These are phyloP conservation scores for Epichloe aotearoae DNA, from an alignment of 2,329 filamentous ascomycete genomes.

Conservation along the genomic window DNA sequence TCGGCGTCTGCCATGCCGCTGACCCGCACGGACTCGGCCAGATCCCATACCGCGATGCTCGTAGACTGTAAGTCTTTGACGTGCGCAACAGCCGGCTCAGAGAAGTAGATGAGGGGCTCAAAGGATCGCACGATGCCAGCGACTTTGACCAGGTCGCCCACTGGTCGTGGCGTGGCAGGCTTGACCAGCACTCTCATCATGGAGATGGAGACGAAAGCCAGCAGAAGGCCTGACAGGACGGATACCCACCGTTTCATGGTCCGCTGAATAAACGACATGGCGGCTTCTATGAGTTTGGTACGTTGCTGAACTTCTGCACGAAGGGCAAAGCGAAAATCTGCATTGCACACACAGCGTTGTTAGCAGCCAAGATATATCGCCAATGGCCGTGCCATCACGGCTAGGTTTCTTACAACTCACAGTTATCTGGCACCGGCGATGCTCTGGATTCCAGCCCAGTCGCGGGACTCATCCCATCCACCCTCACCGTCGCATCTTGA, in stretches of 20 bases:
- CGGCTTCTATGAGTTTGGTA: conserved; percentile 69
- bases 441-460: conserved; percentile 11
- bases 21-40: conserved; percentile 76
- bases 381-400: too few species aligned
- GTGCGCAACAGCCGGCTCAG: conserved; percentile 74
- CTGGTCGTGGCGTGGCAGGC: conserved; percentile 39
- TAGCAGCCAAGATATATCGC: background rate
- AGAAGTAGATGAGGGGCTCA: conserved; percentile 89
- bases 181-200: conserved; percentile 54
- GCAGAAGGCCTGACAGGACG: conserved; percentile 46
- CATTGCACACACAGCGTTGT: background rate
- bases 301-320: conserved; percentile 80
- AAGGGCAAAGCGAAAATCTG: conserved; percentile 80
- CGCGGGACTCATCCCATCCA: conserved; percentile 18
- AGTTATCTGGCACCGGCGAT: conserved; percentile 31
- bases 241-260: conserved; percentile 60
- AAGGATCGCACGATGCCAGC: conserved; percentile 82
- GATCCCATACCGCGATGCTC: conserved; percentile 85
- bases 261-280: conserved; percentile 48
- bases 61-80: conserved; percentile 84
- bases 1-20: conserved; percentile 86
- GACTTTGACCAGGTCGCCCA: conserved; percentile 70
- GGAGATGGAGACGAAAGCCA: conserved; percentile 51
- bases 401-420: conserved; percentile 20
- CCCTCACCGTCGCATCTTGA: conserved; percentile 26